phyloP scores from a whole-genome alignment of 2,329 filamentous ascomycete species.

The Botrytis galanthina region DNA sequence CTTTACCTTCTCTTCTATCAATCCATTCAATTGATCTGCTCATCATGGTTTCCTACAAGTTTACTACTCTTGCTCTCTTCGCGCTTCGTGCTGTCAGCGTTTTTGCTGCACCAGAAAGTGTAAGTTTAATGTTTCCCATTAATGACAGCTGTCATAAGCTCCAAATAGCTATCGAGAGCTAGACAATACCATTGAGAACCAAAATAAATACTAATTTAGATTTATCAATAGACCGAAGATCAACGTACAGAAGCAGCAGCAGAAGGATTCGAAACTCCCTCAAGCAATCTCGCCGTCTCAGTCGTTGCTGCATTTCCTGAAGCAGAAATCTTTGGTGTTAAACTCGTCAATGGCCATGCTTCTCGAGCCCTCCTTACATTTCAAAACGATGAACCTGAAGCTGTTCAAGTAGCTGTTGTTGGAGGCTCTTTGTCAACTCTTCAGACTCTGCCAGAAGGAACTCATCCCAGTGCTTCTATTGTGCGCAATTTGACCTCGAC shows the following conservation, averaged over 20 bases:
- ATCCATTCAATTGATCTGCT: conserved; percentile 25
- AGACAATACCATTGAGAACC: neutral
- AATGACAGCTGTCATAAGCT: conserved; percentile 14
- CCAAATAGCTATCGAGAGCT: conserved; percentile 19
- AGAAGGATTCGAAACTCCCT: conserved; percentile 31
- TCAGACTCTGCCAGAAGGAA: conserved; percentile 50
- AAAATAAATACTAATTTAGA: conserved; percentile 2
- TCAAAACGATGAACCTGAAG: conserved; percentile 75
- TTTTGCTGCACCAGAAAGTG: conserved; percentile 55
- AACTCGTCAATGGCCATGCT: conserved; percentile 88
- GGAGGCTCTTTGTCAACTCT: conserved; percentile 68
- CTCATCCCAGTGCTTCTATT: conserved; percentile 52
- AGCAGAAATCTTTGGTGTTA: conserved; percentile 79
- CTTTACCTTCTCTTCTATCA: conserved; percentile 2
- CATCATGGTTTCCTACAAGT: conserved; percentile 71
- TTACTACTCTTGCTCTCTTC: conserved; percentile 69
- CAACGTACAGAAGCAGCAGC: conserved; percentile 26
- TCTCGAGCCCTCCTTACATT: conserved; percentile 81
- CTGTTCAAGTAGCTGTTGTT: conserved; percentile 73
- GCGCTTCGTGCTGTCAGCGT: conserved; percentile 66
- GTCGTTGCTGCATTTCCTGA: conserved; percentile 63
- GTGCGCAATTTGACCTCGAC: conserved; percentile 82
- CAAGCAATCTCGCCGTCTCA: conserved; percentile 59
- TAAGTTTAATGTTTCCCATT: conserved; percentile 44
- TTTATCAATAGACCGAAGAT: conserved; percentile 22